Base-by-base conservation (phyloP, 805 yeast species). In the Spathaspora girioi region DNA sequence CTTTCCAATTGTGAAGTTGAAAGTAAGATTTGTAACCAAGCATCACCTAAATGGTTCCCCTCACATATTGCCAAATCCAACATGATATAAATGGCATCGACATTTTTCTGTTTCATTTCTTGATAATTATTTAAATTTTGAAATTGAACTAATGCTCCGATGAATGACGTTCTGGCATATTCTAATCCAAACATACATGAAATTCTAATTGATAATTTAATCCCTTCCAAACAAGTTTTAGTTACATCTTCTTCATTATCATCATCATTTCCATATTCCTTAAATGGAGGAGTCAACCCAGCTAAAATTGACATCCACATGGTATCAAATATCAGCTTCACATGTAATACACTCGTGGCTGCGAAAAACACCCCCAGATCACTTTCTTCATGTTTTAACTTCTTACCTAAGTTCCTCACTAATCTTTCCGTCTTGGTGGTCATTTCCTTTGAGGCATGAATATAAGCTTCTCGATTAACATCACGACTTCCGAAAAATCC, bases 261-360 rank as follows among this genome's bases (percentile, higher is more conserved):
- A 4, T 6, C 26, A 23, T 23, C 26, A 6, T 23, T 23, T 6
- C 26, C 91, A 55, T 86, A 84, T 50, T 90, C 97, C 63, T 87
- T 90, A 73, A 92, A 91, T 5, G 97, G 96, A 2, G 96, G 93
- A 0, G 97, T 91, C 47, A 94, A 76, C 0, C 96, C 97, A 6
- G 98, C 98, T 57, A 94, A 76, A 46, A 94, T 81, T 0, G 97
- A 90, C 97, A 96, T 92, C 99, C 99, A 94, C 43, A 88, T 73
- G 15, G 89, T 89, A 60, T 93, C 97, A 70, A 94, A 93, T 63
- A 96, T 89, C 1, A 97, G 92, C 64, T 81, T 86, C 14, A 93
- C 96, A 64, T 93, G 97, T 59, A 90, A 96, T 14, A 88, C 81
- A 61, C 88, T 93, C 1, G 91, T 81, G 0, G 97, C 97, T 17